Percentiles rank a stretch among this genome's conserved stretches.
Conservation (phyloP, 1,139 yeast genomes). For the Candida sp. region DNA sequence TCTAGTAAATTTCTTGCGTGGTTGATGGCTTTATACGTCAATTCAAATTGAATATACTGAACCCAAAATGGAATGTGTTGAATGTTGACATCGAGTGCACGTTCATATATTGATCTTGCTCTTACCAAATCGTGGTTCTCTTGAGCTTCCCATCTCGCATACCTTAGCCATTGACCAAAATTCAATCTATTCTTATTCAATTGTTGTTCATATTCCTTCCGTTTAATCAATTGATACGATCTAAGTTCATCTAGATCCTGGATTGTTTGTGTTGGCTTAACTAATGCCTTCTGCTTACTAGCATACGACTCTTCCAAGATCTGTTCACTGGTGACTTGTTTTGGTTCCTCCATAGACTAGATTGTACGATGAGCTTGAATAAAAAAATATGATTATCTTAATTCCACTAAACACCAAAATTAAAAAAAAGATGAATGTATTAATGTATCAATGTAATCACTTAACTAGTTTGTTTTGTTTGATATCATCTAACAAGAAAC, state of each 20-base stretch:
- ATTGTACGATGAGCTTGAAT: too few relatives aligned
- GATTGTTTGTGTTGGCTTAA: slow-evolving; percentile 48
- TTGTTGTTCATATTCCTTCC: slow-evolving; percentile 85
- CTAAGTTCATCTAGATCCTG: slow-evolving; percentile 78
- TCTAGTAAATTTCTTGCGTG: slow-evolving; percentile 88
- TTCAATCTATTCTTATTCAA: slow-evolving; percentile 78
- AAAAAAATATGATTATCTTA: too few relatives aligned
- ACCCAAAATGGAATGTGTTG: slow-evolving; percentile 84
- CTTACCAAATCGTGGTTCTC: slow-evolving; percentile 67
- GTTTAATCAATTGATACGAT: slow-evolving; percentile 69
- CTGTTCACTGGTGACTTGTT: slow-evolving; percentile 32
- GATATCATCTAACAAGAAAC: neutral
- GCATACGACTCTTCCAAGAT: slow-evolving; percentile 37
- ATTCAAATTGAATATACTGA: slow-evolving; percentile 75
- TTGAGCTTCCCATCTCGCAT: slow-evolving; percentile 84
- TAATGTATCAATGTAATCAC: too few relatives aligned
- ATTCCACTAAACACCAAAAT: too few relatives aligned
- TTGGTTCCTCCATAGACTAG: neutral
- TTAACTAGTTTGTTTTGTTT: too few relatives aligned
- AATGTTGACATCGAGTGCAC: slow-evolving; percentile 78
- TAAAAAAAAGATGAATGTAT: too few relatives aligned
- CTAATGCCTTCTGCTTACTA: slow-evolving; percentile 30
- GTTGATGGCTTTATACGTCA: slow-evolving; percentile 68
- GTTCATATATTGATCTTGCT: slow-evolving; percentile 84
- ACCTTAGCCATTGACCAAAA: slow-evolving; percentile 87